Evolutionary conservation across 2,329 filamentous ascomycete species (phyloP).

Genomic region (Xylaria multiplex): DNA sequence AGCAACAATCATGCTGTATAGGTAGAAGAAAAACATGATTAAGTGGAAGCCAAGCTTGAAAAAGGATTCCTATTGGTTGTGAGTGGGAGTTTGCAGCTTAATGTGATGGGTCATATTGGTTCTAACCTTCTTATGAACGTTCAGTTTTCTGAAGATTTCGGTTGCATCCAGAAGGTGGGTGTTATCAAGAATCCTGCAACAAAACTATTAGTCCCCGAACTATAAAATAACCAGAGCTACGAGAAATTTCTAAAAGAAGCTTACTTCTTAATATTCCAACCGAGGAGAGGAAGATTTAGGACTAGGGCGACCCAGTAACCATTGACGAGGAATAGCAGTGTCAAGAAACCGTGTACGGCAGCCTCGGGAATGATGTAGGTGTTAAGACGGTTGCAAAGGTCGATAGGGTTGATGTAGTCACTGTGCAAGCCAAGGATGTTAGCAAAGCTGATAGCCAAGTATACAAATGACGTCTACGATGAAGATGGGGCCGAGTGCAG

Average conservation of each 20-base stretch:
- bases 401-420: slow-evolving; percentile 99
- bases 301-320: slow-evolving; percentile 96
- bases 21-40: slow-evolving; percentile 99
- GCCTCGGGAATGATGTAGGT: slow-evolving; percentile 99
- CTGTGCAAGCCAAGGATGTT: slow-evolving; percentile 55
- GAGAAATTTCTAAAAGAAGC: slow-evolving; percentile 50
- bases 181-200: slow-evolving; percentile 88
- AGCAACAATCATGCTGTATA: slow-evolving; percentile 98
- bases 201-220: slow-evolving; percentile 35
- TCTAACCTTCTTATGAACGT: slow-evolving; percentile 95
- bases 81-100: slow-evolving; percentile 14
- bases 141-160: slow-evolving; percentile 99
- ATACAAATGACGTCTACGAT: slow-evolving; percentile 40
- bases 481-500: slow-evolving; percentile 28
- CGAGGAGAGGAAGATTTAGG: slow-evolving; percentile 90
- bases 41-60: slow-evolving; percentile 99
- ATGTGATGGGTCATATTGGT: too few species aligned
- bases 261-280: slow-evolving; percentile 98
- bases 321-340: slow-evolving; percentile 95
- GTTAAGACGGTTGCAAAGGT: slow-evolving; percentile 99
- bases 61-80: slow-evolving; percentile 83
- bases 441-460: slow-evolving; percentile 23
- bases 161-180: slow-evolving; percentile 96
- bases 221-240: not conserved
- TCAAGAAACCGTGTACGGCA: slow-evolving; percentile 95